Conservation (phyloP, 2,329 filamentous ascomycete species). For the Talaromyces atroroseus region DNA sequence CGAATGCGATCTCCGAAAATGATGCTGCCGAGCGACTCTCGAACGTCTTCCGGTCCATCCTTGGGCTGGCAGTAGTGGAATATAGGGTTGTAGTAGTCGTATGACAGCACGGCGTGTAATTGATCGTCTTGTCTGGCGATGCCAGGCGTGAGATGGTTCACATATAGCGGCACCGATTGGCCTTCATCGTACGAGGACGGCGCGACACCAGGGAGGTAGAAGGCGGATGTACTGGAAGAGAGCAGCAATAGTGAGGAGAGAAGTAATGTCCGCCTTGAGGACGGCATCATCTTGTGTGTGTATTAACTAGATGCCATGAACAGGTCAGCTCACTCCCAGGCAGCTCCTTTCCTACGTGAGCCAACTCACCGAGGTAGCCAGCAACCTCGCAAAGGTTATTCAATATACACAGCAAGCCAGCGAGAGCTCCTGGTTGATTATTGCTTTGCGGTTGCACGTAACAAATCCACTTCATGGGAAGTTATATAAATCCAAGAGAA, state of each 20-base stretch:
- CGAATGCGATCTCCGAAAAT: slow-evolving; percentile 95
- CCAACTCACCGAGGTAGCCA: neutral
- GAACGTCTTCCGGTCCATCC: slow-evolving; percentile 69
- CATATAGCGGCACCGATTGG: slow-evolving; percentile 77
- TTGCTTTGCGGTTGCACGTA: too few species aligned
- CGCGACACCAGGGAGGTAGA: slow-evolving; percentile 94
- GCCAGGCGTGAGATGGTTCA: slow-evolving; percentile 87
- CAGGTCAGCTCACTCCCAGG: neutral
- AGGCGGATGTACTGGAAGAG: slow-evolving; percentile 53
- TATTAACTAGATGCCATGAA: neutral
- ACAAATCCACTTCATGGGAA: too few species aligned
- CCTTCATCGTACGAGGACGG: slow-evolving; percentile 82
- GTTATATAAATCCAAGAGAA: too few species aligned
- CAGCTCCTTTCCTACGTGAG: neutral
- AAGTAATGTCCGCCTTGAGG: slow-evolving; percentile 25
- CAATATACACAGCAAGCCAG: too few species aligned
- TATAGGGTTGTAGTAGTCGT: slow-evolving; percentile 85
- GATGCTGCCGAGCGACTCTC: slow-evolving; percentile 91
- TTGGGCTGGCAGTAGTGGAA: slow-evolving; percentile 86
- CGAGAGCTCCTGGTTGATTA: too few species aligned
- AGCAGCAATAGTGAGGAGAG: slow-evolving; percentile 27
- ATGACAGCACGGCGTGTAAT: slow-evolving; percentile 87
- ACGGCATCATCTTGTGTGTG: slow-evolving; percentile 36
- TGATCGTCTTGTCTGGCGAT: slow-evolving; percentile 70
- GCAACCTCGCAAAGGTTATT: neutral